These are phyloP conservation scores for Micractinium sp. DNA, from an alignment of 139 green algal genomes.

Conservation along the genomic window DNA sequence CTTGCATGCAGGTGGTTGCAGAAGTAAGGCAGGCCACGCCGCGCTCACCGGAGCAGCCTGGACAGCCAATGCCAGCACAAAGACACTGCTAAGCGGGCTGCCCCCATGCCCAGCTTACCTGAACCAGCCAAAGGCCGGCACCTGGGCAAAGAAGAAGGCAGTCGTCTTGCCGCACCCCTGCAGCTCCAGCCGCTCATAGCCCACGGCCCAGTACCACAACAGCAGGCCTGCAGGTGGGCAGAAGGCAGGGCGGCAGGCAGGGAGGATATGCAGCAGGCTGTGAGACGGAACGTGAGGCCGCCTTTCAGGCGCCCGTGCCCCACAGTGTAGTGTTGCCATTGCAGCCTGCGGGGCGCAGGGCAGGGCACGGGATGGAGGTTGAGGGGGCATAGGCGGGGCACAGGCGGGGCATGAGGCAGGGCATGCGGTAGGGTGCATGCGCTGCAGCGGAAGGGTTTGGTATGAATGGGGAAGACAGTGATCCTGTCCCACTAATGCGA, in stretches of 20 bases:
- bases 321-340: too few species aligned
- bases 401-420: neutral
- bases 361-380: neutral
- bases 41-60: too few species aligned
- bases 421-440: too few species aligned
- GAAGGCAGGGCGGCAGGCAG: neutral
- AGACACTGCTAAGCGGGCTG: neutral
- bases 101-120: neutral
- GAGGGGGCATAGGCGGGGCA: neutral
- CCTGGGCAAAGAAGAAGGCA: slow-evolving; percentile 10
- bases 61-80: neutral
- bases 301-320: too few species aligned
- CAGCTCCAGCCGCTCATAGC: neutral
- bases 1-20: neutral
- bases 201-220: neutral
- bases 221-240: neutral
- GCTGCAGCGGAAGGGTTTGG: too few species aligned
- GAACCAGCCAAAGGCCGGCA: slow-evolving; percentile 14
- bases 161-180: neutral
- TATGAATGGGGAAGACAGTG: too few species aligned
- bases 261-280: neutral
- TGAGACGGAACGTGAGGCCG: too few species aligned
- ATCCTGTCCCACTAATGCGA: too few species aligned
- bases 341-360: too few species aligned
- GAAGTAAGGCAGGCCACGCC: neutral